phyloP scores from a whole-genome alignment of 371 early-diverging fungal genomes.

The Mucor sp. region DNA sequence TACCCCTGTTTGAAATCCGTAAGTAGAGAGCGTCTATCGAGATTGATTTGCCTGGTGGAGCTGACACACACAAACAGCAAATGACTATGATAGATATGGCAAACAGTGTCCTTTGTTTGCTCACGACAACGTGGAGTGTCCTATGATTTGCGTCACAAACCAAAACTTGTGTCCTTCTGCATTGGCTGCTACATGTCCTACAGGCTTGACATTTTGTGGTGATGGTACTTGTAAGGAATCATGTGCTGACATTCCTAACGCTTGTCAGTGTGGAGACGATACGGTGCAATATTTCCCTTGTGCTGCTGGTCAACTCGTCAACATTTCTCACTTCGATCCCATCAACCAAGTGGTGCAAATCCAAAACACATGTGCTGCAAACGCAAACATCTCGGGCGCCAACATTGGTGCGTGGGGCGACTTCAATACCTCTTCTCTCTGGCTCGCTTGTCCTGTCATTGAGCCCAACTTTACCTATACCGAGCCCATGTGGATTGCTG shows the following conservation, averaged over 20 bases:
- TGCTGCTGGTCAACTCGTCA: constrained; percentile 45
- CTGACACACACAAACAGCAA: constrained; percentile 35
- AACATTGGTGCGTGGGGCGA: constrained; percentile 41
- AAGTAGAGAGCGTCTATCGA: not conserved
- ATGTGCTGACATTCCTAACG: constrained; percentile 46
- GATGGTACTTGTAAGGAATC: constrained; percentile 59
- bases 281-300: constrained; percentile 43
- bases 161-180: constrained; percentile 39
- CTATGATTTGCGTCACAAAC: constrained; percentile 54
- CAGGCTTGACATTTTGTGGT: constrained; percentile 49
- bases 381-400: constrained; percentile 18
- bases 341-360: constrained; percentile 47
- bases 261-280: constrained; percentile 43
- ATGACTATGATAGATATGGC: constrained; percentile 54
- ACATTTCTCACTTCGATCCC: constrained; percentile 54
- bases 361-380: constrained; percentile 45
- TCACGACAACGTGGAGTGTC: constrained; percentile 46
- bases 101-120: constrained; percentile 48
- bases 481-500: constrained; percentile 64
- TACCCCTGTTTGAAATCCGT: constrained; percentile 37
- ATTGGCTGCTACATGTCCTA: constrained; percentile 46
- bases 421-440: constrained; percentile 27
- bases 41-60: not conserved
- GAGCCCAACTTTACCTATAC: constrained; percentile 52
- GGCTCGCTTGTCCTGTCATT: constrained; percentile 56